A percentile compares a stretch with the other conserved stretches of the same genome.
Conservation (phyloP, 176 grass and related monocot species). For the Coix lacrymajobi region DNA sequence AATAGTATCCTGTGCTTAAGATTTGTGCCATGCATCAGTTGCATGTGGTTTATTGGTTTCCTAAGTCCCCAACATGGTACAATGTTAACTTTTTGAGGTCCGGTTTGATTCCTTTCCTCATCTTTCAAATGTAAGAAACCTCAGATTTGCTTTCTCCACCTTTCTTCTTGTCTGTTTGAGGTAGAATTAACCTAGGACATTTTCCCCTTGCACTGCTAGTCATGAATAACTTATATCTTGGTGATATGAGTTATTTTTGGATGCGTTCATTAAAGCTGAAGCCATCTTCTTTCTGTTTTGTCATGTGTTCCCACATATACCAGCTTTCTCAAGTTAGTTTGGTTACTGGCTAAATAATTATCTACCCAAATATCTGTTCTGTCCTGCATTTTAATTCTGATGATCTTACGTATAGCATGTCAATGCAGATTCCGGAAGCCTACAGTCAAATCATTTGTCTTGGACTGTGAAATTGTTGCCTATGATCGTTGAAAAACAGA, state of each 20-base stretch:
- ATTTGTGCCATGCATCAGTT: background rate
- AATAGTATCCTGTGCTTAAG: background rate
- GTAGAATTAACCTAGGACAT: background rate
- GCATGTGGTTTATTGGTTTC: background rate
- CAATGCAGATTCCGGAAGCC: slow-evolving; percentile 80
- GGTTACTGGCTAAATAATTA: background rate
- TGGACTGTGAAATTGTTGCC: slow-evolving; percentile 97
- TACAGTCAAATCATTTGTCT: slow-evolving; percentile 82
- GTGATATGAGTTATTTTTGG: background rate
- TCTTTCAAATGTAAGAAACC: background rate
- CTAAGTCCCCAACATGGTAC: background rate
- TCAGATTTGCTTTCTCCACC: background rate
- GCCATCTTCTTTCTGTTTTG: background rate
- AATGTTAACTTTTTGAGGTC: background rate
- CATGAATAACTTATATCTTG: background rate
- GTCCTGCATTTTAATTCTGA: background rate
- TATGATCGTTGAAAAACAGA: slow-evolving; percentile 79
- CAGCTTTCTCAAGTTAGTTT: background rate
- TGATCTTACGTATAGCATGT: slow-evolving; percentile 26
- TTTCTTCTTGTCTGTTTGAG: background rate
- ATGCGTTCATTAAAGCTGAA: background rate
- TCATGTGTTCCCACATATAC: background rate
- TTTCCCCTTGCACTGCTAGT: background rate
- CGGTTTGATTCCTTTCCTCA: background rate
- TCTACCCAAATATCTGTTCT: background rate